These are phyloP conservation scores for Alternaria arbusti DNA, from an alignment of 2,329 filamentous ascomycete species.

Conservation along the genomic window DNA sequence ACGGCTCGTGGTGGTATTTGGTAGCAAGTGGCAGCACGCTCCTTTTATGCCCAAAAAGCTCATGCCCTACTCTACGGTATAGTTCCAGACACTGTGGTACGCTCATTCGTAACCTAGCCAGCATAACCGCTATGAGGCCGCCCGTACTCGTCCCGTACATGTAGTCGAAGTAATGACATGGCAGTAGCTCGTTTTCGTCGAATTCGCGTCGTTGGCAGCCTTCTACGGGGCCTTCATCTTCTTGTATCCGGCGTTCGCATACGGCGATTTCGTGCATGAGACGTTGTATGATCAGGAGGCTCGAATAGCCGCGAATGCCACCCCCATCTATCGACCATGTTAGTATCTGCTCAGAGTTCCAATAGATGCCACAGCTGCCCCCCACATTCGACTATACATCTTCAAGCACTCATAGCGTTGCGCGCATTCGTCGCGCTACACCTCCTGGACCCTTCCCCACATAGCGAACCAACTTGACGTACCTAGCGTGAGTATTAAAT, in stretches of 20 bases:
- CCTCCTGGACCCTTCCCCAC: not conserved
- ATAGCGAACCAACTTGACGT: slow-evolving; percentile 19
- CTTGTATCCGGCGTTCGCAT: slow-evolving; percentile 53
- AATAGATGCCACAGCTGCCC: not conserved
- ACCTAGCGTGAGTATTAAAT: slow-evolving; percentile 55
- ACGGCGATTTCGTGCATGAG: slow-evolving; percentile 57
- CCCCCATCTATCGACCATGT: slow-evolving; percentile 51
- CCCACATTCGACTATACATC: not conserved
- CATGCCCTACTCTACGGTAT: slow-evolving; percentile 55
- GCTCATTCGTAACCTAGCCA: slow-evolving; percentile 58
- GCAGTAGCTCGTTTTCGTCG: slow-evolving; percentile 53
- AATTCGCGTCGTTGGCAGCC: slow-evolving; percentile 37
- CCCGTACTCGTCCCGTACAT: slow-evolving; percentile 61
- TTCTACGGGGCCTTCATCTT: slow-evolving; percentile 50
- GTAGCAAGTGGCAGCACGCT: slow-evolving; percentile 55
- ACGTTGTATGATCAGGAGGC: slow-evolving; percentile 55
- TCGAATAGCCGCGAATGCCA: slow-evolving; percentile 59
- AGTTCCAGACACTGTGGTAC: slow-evolving; percentile 56
- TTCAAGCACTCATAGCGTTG: not conserved
- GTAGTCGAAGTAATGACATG: slow-evolving; percentile 61
- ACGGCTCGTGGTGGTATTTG: slow-evolving; percentile 57
- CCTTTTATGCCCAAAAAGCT: slow-evolving; percentile 55
- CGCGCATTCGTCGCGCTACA: not conserved
- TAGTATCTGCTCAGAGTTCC: slow-evolving; percentile 13
- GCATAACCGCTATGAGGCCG: slow-evolving; percentile 59